Evolutionary conservation across 345 rosid species (phyloP).

Genomic region (Combretum micranthum): DNA sequence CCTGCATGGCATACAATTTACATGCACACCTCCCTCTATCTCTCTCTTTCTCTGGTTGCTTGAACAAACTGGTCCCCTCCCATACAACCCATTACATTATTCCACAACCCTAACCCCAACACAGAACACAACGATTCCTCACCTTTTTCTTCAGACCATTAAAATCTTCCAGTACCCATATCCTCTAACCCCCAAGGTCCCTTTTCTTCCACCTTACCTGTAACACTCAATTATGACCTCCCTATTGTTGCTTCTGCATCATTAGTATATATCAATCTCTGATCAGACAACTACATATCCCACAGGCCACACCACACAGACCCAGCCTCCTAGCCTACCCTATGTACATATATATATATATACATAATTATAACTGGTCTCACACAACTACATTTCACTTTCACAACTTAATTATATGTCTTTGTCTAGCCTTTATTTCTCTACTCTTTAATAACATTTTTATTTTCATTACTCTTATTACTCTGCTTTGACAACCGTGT

Average conservation of each 20-base stretch:
- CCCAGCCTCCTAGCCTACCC: slow-evolving; percentile 35
- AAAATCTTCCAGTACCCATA: slow-evolving; percentile 10
- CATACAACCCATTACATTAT: neutral
- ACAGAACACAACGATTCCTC: slow-evolving; percentile 14
- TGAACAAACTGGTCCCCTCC: slow-evolving; percentile 21
- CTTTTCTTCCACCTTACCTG: no score
- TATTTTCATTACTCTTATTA: slow-evolving; percentile 32
- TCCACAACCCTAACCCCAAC: slow-evolving; percentile 6
- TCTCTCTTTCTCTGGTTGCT: slow-evolving; percentile 13
- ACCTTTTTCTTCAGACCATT: slow-evolving; percentile 10
- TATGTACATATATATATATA: no score
- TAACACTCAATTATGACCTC: no score
- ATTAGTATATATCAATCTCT: neutral
- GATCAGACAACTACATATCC: slow-evolving; percentile 1
- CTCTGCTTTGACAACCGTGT: slow-evolving; percentile 8
- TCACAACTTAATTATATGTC: no score
- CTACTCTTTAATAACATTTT: slow-evolving; percentile 16
- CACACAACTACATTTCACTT: no score
- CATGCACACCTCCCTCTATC: slow-evolving; percentile 11
- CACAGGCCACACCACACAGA: slow-evolving; percentile 10
- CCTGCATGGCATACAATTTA: slow-evolving; percentile 11
- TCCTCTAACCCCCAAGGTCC: neutral
- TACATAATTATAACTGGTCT: no score
- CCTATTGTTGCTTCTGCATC: no score
- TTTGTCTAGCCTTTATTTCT: no score